These are phyloP conservation scores for Talaromyces liani DNA, from an alignment of 495 filamentous ascomycete genomes.

Conservation along the genomic window DNA sequence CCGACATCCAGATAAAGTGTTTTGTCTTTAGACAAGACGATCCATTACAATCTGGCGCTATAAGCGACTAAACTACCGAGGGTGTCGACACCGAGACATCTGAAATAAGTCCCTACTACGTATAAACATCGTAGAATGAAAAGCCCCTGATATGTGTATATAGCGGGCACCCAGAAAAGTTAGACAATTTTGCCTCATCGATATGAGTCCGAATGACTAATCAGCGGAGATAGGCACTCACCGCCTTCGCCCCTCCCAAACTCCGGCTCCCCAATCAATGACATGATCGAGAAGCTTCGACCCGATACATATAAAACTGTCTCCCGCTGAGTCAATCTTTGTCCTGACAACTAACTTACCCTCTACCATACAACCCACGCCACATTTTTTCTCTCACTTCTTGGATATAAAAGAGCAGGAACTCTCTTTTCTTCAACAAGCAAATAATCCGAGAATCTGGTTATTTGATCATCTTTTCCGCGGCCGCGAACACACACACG, in stretches of 20 bases:
- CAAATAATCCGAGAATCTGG: neutral
- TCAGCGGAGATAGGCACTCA: neutral
- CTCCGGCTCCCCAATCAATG: slow-evolving; percentile 1
- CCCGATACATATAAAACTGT: slow-evolving; percentile 1
- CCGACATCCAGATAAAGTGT: no score
- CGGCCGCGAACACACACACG: neutral
- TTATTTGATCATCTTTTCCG: neutral
- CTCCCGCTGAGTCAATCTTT: neutral
- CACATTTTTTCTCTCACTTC: neutral
- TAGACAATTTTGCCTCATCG: neutral
- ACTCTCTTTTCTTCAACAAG: neutral
- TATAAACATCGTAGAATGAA: no score
- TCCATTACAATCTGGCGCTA: no score
- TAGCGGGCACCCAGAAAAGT: neutral
- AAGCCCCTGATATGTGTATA: no score
- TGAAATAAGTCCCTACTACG: no score
- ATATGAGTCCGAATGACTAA: no score
- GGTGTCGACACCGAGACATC: no score
- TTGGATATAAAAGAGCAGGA: neutral
- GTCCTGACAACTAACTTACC: neutral
- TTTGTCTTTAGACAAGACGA: no score
- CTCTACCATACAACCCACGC: neutral
- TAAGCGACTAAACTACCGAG: no score
- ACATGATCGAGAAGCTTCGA: slow-evolving; percentile 6
- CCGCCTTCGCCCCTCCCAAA: slow-evolving; percentile 7